Percentiles rank a stretch among this genome's conserved stretches.
phyloP scores from a whole-genome alignment of 192 early-diverging fungal species.

The Gonapodya sp. region DNA sequence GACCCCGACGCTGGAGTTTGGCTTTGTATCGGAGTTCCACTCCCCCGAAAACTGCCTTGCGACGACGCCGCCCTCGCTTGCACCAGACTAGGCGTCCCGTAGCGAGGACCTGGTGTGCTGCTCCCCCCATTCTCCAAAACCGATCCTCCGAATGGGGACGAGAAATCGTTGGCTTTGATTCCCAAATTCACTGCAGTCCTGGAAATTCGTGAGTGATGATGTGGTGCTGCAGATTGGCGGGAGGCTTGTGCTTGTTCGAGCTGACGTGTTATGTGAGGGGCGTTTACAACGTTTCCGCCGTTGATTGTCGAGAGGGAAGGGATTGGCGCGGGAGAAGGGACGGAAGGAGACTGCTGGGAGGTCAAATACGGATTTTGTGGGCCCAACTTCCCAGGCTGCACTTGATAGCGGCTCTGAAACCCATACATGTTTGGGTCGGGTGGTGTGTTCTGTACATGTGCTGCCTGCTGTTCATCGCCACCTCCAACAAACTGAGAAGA shows the following conservation, averaged over 20 bases:
- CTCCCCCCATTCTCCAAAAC: conserved; percentile 16
- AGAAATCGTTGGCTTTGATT: conserved; percentile 21
- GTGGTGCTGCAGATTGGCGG: conserved; percentile 66
- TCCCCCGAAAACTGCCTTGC: conserved; percentile 11
- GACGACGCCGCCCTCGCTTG: conserved; percentile 10
- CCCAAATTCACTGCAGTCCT: conserved; percentile 62
- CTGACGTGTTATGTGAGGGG: conserved; percentile 66
- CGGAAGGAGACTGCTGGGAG: not conserved
- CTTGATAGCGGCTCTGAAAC: not conserved
- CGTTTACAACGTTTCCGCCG: not conserved
- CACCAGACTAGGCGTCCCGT: conserved; percentile 9
- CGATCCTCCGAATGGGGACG: not conserved
- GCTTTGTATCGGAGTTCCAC: conserved; percentile 20
- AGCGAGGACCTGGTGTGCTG: conserved; percentile 35
- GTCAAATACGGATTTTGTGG: not conserved
- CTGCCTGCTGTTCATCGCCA: no score
- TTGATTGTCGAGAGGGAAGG: not conserved
- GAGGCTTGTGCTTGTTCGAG: conserved; percentile 60
- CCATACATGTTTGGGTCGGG: not conserved
- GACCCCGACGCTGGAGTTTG: conserved; percentile 15
- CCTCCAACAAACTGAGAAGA: no score
- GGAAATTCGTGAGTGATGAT: conserved; percentile 83
- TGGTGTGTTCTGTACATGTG: no score
- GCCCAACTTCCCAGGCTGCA: not conserved
- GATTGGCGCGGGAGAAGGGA: not conserved